These are phyloP conservation scores for Moesziomyces parantarcticus DNA, from an alignment of 1,284 basidiomycete genomes.

Conservation along the genomic window DNA sequence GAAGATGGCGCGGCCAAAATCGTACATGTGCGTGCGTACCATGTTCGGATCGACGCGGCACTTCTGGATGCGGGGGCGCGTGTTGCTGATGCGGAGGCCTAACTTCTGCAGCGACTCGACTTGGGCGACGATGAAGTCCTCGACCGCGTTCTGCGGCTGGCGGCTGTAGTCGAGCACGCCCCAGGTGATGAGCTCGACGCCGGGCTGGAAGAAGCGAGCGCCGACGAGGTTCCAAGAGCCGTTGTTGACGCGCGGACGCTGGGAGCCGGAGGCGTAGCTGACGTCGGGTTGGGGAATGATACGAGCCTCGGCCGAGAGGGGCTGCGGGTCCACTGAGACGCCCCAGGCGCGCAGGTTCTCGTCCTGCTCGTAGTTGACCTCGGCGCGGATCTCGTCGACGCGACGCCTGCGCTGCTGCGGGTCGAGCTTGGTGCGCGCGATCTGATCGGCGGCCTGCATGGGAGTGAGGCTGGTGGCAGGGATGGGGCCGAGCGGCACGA, in stretches of 20 bases:
- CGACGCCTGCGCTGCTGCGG: conserved; percentile 38
- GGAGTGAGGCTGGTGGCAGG: conserved; percentile 42
- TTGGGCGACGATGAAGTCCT: conserved; percentile 24
- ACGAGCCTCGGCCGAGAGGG: conserved; percentile 66
- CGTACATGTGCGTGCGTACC: conserved; percentile 15
- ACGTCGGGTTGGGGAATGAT: conserved; percentile 65
- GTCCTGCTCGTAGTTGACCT: conserved; percentile 48
- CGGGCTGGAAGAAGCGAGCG: conserved; percentile 33
- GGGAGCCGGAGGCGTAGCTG: conserved; percentile 41
- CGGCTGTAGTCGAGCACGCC: conserved; percentile 50
- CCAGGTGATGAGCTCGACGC: conserved; percentile 35
- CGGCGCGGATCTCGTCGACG: conserved; percentile 37
- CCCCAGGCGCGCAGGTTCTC: conserved; percentile 66
- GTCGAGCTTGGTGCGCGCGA: conserved; percentile 28
- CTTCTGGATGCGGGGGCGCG: conserved; percentile 11
- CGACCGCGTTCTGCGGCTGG: conserved; percentile 5
- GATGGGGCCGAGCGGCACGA: conserved; percentile 41
- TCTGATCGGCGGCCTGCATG: conserved; percentile 42
- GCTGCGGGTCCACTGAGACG: conserved; percentile 65
- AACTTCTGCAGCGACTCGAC: conserved; percentile 14
- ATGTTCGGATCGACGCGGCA: conserved; percentile 1
- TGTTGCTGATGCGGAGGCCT: conserved; percentile 33
- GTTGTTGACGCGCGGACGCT: conserved; percentile 67
- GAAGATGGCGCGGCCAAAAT: conserved; percentile 20
- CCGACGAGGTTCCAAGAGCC: conserved; percentile 55